Evolutionary conservation across 768 basidiomycete genomes (phyloP), one percentile per base, ranked within the genome.

Genomic region (Hysterangium stoloniferum): DNA sequence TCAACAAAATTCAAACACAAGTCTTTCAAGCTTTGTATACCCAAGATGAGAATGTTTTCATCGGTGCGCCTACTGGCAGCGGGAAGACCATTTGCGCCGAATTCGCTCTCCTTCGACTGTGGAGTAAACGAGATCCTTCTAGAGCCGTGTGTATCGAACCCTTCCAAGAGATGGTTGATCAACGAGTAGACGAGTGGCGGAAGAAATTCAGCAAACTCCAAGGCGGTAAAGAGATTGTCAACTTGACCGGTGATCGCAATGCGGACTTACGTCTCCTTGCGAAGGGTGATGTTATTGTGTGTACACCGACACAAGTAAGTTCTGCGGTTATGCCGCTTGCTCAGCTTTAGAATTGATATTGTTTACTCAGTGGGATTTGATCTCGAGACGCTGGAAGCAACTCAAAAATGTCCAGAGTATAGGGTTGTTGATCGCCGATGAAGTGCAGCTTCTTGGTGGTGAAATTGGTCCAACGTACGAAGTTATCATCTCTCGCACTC

Each of bases 1-100:
- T 97, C 75, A 98, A 98, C 78, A 99, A 97, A 68, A 97, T 98
- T 54, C 96, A 98, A 64, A 98, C 92, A 0, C 96, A 98, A 66
- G 94, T 96, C 38, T 98, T 99, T 84, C 93, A 97, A 59, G 94
- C 95, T 0, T 74, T 99, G 0, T 99, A 97, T 64, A 92, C 89
- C 0, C 84, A 91, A 0, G 94, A 97, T 60, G 96, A 98, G 61
- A 98, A 95, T 59, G 85, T 95, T 35, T 94, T 98, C 62, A 82
- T 99, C 51, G 94, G 93, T 17, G 96, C 95, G 0, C 95, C 96
- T 0, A 93, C 96, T 0, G 95, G 96, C 20, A 91, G 87, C 45
- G 95, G 96, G 11, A 98, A 99, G 75, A 98, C 95, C 0, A 86
- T 98, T 35, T 95, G 92, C 57, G 96, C 94, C 0, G 96, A 99